These are phyloP conservation scores for Russula olivacea DNA, from an alignment of 768 basidiomycete species.

Conservation along the genomic window DNA sequence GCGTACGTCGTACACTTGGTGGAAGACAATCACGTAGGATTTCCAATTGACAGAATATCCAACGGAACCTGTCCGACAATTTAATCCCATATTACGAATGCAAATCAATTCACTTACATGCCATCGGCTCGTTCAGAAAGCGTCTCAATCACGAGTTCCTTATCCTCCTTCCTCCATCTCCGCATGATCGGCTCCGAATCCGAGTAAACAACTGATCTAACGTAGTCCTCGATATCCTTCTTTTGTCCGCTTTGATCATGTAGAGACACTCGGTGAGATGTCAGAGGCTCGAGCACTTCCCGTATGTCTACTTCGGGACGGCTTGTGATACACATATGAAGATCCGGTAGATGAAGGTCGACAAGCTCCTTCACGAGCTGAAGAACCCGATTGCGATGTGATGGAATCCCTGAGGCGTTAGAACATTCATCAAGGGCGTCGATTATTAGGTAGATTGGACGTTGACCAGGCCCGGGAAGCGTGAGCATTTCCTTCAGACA, in stretches of 20 bases:
- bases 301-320: not conserved
- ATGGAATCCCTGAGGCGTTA: not conserved
- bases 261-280: not conserved
- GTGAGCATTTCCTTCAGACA: not conserved
- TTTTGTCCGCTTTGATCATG: constrained; percentile 1
- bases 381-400: not conserved
- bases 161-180: not conserved
- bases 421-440: constrained; percentile 1
- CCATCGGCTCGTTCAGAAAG: not conserved
- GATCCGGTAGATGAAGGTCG: not conserved
- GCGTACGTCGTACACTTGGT: not conserved
- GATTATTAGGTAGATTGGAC: not conserved
- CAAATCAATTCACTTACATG: not conserved
- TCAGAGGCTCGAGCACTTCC: not conserved
- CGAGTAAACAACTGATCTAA: not conserved
- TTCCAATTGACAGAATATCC: not conserved
- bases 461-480: not conserved
- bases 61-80: not conserved
- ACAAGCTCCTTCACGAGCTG: not conserved
- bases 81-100: not conserved
- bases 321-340: constrained; percentile 1
- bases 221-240: not conserved
- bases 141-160: not conserved
- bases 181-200: not conserved
- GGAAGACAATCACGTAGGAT: not conserved